Percentiles rank a stretch among this genome's conserved stretches.
phyloP scores from a whole-genome alignment of 2,329 filamentous ascomycete genomes.

The Trichoderma harzianum region DNA sequence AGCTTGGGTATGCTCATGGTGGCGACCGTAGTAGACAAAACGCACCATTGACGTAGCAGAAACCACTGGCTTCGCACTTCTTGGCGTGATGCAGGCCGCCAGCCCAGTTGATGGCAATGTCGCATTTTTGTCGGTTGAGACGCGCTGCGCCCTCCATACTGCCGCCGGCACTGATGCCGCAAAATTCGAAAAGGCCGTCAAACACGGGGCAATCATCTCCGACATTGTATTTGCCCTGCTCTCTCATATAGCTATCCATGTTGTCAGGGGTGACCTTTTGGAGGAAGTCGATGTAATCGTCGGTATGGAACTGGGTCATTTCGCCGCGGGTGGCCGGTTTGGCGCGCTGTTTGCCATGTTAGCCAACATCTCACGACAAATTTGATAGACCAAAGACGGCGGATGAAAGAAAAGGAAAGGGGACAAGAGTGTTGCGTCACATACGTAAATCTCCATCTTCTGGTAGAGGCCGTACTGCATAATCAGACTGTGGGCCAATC shows the following conservation, averaged over 20 bases:
- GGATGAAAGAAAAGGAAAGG: background rate
- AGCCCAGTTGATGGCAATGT: constrained; percentile 98
- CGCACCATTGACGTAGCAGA: constrained; percentile 95
- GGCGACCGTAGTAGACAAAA: background rate
- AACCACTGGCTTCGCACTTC: constrained; percentile 92
- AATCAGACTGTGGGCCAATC: constrained; percentile 90
- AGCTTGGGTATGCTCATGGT: background rate
- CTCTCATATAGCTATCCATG: constrained; percentile 88
- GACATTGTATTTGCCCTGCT: constrained; percentile 92
- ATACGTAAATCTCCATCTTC: constrained; percentile 91
- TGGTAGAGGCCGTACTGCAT: constrained; percentile 95
- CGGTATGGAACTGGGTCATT: constrained; percentile 89
- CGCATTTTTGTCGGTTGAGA: constrained; percentile 84
- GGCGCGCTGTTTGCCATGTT: constrained; percentile 55
- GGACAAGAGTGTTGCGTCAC: constrained; percentile 21
- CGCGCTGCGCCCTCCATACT: constrained; percentile 91
- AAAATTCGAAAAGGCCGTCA: constrained; percentile 95
- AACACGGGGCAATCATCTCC: constrained; percentile 97
- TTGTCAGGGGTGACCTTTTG: constrained; percentile 97
- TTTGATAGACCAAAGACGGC: background rate
- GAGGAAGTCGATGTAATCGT: constrained; percentile 94
- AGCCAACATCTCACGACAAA: background rate
- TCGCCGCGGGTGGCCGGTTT: constrained; percentile 86
- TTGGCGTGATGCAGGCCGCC: constrained; percentile 96
- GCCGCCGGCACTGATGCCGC: constrained; percentile 88